phyloP scores from a whole-genome alignment of 345 rosid genomes.

The Dipteronia dyeriana region DNA sequence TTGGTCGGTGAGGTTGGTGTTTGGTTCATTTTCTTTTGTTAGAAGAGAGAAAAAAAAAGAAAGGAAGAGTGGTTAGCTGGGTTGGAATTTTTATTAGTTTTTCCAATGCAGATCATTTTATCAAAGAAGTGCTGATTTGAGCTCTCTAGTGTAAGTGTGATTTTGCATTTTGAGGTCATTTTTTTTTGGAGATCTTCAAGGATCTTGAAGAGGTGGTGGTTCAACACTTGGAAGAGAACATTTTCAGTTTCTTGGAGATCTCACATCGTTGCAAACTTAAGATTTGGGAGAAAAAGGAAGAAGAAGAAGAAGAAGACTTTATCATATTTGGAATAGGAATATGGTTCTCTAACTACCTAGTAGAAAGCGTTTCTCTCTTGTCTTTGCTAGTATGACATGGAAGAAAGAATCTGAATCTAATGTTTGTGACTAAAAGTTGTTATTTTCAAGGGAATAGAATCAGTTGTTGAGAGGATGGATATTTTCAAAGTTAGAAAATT shows the following conservation, averaged over 20 bases:
- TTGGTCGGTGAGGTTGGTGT: conserved; percentile 4
- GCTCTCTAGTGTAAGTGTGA: conserved; percentile 4
- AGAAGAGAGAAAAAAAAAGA: background rate
- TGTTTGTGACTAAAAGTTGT: background rate
- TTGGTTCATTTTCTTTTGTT: conserved; percentile 7
- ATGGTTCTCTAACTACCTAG: background rate
- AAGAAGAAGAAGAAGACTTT: background rate
- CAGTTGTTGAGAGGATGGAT: conserved; percentile 51
- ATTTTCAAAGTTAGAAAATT: conserved; percentile 72
- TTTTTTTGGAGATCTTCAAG: conserved; percentile 16
- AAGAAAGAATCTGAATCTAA: conserved; percentile 13
- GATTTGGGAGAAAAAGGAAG: background rate
- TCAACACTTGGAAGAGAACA: background rate
- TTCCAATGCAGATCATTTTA: background rate
- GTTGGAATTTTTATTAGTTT: conserved; percentile 1
- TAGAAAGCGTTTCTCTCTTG: background rate
- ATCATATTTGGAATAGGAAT: background rate
- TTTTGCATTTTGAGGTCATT: background rate
- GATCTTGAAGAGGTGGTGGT: conserved; percentile 13
- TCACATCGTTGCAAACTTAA: background rate
- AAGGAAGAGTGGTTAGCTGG: background rate
- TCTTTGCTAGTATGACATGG: conserved; percentile 24
- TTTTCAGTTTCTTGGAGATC: conserved; percentile 2
- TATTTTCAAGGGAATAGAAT: conserved; percentile 12
- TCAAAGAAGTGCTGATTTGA: conserved; percentile 11